Evolutionary conservation across 805 yeast species (phyloP).

Genomic region (Zygosaccharomyces pseudorouxii): DNA sequence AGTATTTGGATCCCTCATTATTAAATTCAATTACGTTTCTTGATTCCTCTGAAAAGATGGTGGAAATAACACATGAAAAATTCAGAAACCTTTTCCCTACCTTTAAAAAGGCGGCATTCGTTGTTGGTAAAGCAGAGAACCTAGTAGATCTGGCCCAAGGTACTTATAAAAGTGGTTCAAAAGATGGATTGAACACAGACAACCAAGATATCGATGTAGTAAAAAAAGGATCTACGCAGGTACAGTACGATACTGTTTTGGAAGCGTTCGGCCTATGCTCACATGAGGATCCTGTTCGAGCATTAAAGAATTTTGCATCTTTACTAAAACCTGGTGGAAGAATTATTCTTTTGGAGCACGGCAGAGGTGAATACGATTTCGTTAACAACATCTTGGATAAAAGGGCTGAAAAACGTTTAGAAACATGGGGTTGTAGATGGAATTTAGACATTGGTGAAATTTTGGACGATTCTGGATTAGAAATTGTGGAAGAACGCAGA

Average conservation of each 20-base stretch:
- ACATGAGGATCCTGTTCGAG: slow-evolving; percentile 85
- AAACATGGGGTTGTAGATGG: slow-evolving; percentile 97
- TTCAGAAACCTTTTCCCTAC: slow-evolving; percentile 64
- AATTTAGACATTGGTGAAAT: slow-evolving; percentile 88
- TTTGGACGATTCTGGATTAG: slow-evolving; percentile 77
- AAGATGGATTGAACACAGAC: slow-evolving; percentile 11
- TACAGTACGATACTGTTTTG: slow-evolving; percentile 83
- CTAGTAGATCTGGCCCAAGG: slow-evolving; percentile 51
- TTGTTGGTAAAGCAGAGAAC: slow-evolving; percentile 86
- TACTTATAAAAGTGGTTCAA: slow-evolving; percentile 18
- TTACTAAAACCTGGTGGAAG: slow-evolving; percentile 87
- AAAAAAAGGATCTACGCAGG: slow-evolving; percentile 24
- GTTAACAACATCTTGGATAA: slow-evolving; percentile 77
- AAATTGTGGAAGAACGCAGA: slow-evolving; percentile 72
- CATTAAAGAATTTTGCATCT: slow-evolving; percentile 65
- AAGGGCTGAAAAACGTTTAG: slow-evolving; percentile 75
- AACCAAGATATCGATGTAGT: slow-evolving; percentile 21
- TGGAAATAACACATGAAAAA: slow-evolving; percentile 70
- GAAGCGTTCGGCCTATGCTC: slow-evolving; percentile 97
- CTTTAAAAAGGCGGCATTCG: slow-evolving; percentile 73
- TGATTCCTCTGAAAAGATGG: slow-evolving; percentile 83
- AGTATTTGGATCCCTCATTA: slow-evolving; percentile 56
- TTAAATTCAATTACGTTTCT: slow-evolving; percentile 75
- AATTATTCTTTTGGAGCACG: slow-evolving; percentile 85
- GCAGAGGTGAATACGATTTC: slow-evolving; percentile 74